phyloP scores from a whole-genome alignment of 768 basidiomycete species.

The Termitomyces heimii region DNA sequence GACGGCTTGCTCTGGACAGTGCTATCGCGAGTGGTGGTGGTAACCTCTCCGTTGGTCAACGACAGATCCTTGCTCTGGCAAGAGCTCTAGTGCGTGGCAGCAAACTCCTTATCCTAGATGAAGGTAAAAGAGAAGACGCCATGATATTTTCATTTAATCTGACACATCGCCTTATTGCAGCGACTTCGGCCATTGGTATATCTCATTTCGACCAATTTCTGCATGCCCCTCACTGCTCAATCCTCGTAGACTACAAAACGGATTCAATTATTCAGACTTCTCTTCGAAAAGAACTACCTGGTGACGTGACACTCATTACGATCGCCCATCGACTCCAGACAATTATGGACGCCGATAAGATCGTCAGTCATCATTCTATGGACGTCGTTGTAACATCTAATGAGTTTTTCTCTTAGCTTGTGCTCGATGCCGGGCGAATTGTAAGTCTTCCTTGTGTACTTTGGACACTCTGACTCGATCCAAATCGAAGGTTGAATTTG shows the following conservation, averaged over 20 bases:
- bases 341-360: slow-evolving; percentile 61
- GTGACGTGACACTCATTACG: slow-evolving; percentile 56
- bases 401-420: slow-evolving; percentile 28
- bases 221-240: neutral
- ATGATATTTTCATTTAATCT: slow-evolving; percentile 26
- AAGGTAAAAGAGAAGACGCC: slow-evolving; percentile 31
- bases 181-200: slow-evolving; percentile 45
- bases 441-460: slow-evolving; percentile 20
- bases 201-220: neutral
- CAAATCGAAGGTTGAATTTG: slow-evolving; percentile 40
- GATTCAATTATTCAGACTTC: slow-evolving; percentile 67
- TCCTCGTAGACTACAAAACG: slow-evolving; percentile 46
- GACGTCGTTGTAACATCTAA: neutral
- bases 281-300: slow-evolving; percentile 56
- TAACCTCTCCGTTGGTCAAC: slow-evolving; percentile 74
- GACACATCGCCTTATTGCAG: slow-evolving; percentile 22
- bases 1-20: slow-evolving; percentile 42
- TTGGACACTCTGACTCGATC: neutral
- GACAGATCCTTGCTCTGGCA: slow-evolving; percentile 65
- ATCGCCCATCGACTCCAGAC: slow-evolving; percentile 70
- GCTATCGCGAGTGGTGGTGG: slow-evolving; percentile 47
- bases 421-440: slow-evolving; percentile 49
- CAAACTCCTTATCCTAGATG: slow-evolving; percentile 57
- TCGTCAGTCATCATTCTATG: slow-evolving; percentile 25
- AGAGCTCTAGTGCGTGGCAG: slow-evolving; percentile 55